phyloP scores from a whole-genome alignment of 148 eudicot species.

The Linanthus parryae region DNA sequence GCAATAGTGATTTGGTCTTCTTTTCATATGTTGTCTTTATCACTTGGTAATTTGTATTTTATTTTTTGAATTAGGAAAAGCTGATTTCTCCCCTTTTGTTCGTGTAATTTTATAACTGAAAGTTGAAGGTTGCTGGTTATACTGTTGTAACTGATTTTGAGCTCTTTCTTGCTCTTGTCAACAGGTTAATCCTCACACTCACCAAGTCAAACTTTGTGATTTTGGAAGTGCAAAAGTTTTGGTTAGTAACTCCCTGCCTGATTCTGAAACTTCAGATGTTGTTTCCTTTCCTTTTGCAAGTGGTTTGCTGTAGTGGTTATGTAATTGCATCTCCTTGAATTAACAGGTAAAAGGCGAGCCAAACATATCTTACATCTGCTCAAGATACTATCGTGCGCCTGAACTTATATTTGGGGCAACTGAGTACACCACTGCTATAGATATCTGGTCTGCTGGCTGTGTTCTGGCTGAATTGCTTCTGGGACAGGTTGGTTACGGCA shows the following conservation, averaged over 20 bases:
- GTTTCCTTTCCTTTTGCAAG: not conserved
- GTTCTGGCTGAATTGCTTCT: slow-evolving; percentile 79
- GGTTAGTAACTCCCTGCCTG: slow-evolving; percentile 33
- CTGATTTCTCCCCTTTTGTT: too few relatives aligned
- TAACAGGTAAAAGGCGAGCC: slow-evolving; percentile 85
- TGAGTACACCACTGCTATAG: slow-evolving; percentile 86
- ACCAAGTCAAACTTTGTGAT: slow-evolving; percentile 78
- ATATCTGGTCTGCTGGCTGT: slow-evolving; percentile 95
- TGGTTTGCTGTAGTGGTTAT: not conserved
- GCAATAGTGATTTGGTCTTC: too few relatives aligned
- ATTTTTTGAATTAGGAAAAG: too few relatives aligned
- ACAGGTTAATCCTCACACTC: slow-evolving; percentile 88
- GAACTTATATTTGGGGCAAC: slow-evolving; percentile 92
- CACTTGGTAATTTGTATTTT: too few relatives aligned
- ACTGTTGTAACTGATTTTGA: not conserved
- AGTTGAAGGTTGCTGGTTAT: too few relatives aligned
- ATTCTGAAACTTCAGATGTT: not conserved
- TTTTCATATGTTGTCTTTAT: too few relatives aligned
- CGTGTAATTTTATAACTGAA: too few relatives aligned
- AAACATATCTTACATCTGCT: slow-evolving; percentile 86
- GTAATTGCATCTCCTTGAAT: not conserved
- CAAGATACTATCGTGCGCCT: slow-evolving; percentile 90
- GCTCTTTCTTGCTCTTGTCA: not conserved
- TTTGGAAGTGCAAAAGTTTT: slow-evolving; percentile 95
- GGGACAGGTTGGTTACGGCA: slow-evolving; percentile 64